phyloP scores from a whole-genome alignment of 169 alveolate species.

The Plasmodium adleri region DNA sequence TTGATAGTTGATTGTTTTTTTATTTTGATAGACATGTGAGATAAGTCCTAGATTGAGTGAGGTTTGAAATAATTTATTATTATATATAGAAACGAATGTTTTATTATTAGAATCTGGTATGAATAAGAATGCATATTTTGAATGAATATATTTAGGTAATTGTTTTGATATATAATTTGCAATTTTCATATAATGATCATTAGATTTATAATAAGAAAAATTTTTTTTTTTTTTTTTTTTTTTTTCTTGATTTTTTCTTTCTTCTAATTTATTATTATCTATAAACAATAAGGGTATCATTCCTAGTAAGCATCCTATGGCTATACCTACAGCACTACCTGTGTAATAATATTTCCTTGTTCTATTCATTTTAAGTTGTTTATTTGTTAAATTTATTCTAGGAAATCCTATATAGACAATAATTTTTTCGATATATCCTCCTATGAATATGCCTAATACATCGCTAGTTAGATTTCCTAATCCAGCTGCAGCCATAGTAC shows the following conservation, averaged over 20 bases:
- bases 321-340: slow-evolving; percentile 73
- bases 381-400: slow-evolving; percentile 53
- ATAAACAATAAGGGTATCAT: slow-evolving; percentile 66
- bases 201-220: neutral
- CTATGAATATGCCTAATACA: slow-evolving; percentile 76
- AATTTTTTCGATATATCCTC: slow-evolving; percentile 76
- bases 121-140: slow-evolving; percentile 66
- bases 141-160: slow-evolving; percentile 23
- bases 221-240: slow-evolving; percentile 36
- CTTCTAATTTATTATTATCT: slow-evolving; percentile 66
- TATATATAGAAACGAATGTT: neutral
- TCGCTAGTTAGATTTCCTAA: slow-evolving; percentile 80
- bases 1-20: slow-evolving; percentile 30
- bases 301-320: slow-evolving; percentile 63
- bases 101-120: slow-evolving; percentile 12
- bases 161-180: slow-evolving; percentile 17
- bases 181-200: slow-evolving; percentile 11
- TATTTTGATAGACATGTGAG: slow-evolving; percentile 14
- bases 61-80: slow-evolving; percentile 4
- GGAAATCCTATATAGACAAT: slow-evolving; percentile 29
- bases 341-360: slow-evolving; percentile 52
- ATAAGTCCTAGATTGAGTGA: slow-evolving; percentile 32
- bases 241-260: slow-evolving; percentile 51
- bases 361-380: slow-evolving; percentile 68
- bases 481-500: slow-evolving; percentile 85